Evolutionary conservation across 345 rosid genomes (phyloP), one percentile per base, ranked within the genome.

Genomic region (Anacardium occidentale): DNA sequence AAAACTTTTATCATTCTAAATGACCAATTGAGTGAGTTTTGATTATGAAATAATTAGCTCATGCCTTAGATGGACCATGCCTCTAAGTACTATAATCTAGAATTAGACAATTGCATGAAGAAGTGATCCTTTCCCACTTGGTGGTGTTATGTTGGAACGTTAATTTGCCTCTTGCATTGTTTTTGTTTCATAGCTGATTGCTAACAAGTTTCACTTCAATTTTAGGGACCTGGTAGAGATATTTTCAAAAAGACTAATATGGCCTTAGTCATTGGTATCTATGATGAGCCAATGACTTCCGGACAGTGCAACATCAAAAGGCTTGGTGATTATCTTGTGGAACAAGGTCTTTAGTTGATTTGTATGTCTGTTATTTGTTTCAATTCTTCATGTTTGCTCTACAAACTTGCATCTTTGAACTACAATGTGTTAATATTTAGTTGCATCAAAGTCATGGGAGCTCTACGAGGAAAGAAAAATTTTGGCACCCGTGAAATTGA

Each of bases 251-350:
- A 89, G 83, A 89, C 98, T 25, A 72, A 6, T 42, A 76, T 68
- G 74, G 92, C 95, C 14, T 66, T 93, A 62, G 58, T 93, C 47
- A 69, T 93, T 59, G 98, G 98, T 34, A 80, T 91, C 58, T 89
- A 93, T 22, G 92, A 90, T 2, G 92, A 89, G 77, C 98, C 98
- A 20, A 71, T 91, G 86, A 64, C 95, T 68, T 90, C 94, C 4
- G 91, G 94, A 26, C 98, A 88, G 77, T 93, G 98, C 89, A 91
- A 93, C 80, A 84, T 88, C 92, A 75, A 93, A 79, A 89, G 90
- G 97, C 85, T 93, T 13, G 98, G 95, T 32, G 95, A 91, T 75
- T 91, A 93, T 80, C 91, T 93, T 12, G 45, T 86, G 10, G 97
- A 93, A 0, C 93, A 91, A 54, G 89, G 87, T 68, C 85, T 88